Evolutionary conservation across 148 eudicot genomes (phyloP), one percentile per base, ranked within the genome.

Genomic region (Rhododendron molle): DNA sequence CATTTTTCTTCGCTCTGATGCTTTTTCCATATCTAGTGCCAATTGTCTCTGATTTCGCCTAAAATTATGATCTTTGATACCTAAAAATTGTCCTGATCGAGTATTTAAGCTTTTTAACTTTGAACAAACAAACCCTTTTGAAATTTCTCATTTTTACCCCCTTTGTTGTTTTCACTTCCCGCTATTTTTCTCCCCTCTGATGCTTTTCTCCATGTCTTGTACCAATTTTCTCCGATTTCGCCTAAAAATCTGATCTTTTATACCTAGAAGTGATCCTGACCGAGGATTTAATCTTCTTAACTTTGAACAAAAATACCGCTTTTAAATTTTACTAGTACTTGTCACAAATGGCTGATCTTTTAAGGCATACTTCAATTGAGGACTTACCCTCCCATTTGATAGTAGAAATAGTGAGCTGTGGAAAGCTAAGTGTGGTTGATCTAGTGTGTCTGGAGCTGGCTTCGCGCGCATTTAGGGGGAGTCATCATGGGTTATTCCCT

Each of bases 311-410:
- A 26, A 11, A 1, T 8, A 11, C 73, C 32, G 36, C 1, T 58
- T 7, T 7, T 2, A 58, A 58, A 58, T 58, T 58, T 58, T 7
- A 20, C 90, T 2, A 0, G 7, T 54, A 2, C 36, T 49, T 23
- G 5, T 2, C 0, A 6, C 44, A 89, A 89, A 96, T 93, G 99
- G 93, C 87, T 85, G 95, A 90, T 90, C 76, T 83, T 21, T 86
- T 71, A 40, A 82, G 88, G 88, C 34, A 91, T 5, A 58, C 86
- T 80, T 83, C 80, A 23, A 87, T 97, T 40, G 92, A 92, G 54
- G 98, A 94, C 81, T 87, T 97, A 86, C 99, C 99, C 20, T 88
- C 91, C 9, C 98, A 97, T 90, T 85, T 97, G 84, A 85, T 97
- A 86, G 86, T 97, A 43, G 98, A 94, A 26, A 95, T 97, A 65